Conservation (phyloP, 352 stramenopile species). For the Paralagenidium karlingii region DNA sequence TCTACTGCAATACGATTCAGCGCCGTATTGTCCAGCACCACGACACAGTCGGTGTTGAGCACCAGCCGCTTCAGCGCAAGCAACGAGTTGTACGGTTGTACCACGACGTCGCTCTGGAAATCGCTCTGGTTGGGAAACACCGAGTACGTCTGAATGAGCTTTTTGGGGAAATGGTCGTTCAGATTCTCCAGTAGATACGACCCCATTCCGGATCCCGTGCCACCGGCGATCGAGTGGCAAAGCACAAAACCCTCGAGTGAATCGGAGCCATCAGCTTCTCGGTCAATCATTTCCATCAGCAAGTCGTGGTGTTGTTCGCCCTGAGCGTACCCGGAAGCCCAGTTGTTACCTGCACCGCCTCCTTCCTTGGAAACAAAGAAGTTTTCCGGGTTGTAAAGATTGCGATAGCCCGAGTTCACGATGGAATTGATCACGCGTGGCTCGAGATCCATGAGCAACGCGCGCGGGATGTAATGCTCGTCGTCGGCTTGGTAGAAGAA, state of each 20-base stretch:
- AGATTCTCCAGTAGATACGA: constrained; percentile 98
- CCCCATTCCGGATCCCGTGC: constrained; percentile 98
- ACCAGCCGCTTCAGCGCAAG: constrained; percentile 97
- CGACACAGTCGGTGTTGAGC: constrained; percentile 97
- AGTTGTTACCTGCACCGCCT: constrained; percentile 89
- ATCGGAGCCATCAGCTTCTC: constrained; percentile 92
- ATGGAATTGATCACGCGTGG: constrained; percentile 90
- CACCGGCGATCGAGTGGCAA: constrained; percentile 97
- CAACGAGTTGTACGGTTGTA: constrained; percentile 99
- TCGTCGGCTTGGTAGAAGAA: constrained; percentile 99
- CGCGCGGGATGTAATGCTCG: constrained; percentile 96
- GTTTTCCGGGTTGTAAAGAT: constrained; percentile 99
- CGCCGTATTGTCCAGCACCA: constrained; percentile 99
- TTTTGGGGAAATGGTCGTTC: constrained; percentile 99
- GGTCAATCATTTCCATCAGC: constrained; percentile 99
- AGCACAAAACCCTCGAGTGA: constrained; percentile 97
- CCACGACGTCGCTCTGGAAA: constrained; percentile 94
- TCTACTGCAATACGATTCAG: constrained; percentile 95
- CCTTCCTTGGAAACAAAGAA: constrained; percentile 91
- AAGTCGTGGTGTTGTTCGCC: constrained; percentile 92
- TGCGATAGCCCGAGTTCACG: constrained; percentile 83
- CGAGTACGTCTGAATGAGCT: constrained; percentile 99
- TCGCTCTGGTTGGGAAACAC: constrained; percentile 96
- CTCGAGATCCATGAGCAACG: constrained; percentile 97
- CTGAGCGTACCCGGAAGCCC: constrained; percentile 87